Percentiles rank a stretch among this genome's conserved stretches.
phyloP scores from a whole-genome alignment of 2,329 filamentous ascomycete genomes.

The Cladobotryum mycophilum region DNA sequence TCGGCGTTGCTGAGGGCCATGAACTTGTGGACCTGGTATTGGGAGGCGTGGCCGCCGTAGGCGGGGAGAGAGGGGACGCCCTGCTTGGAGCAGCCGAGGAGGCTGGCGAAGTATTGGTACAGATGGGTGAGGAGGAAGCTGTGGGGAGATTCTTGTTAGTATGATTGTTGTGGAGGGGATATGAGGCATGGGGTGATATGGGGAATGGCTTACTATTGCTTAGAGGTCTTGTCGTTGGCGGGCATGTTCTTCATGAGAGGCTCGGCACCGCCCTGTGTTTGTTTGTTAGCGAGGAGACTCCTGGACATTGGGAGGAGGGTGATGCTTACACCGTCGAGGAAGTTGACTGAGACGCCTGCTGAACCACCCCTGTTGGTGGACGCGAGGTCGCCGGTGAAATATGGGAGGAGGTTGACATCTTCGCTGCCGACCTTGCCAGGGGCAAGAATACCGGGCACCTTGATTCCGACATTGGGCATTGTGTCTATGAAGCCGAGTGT shows the following conservation, averaged over 20 bases:
- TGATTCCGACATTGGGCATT: slow-evolving; percentile 44
- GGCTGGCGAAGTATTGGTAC: slow-evolving; percentile 54
- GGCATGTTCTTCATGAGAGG: slow-evolving; percentile 51
- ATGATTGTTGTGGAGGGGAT: neutral
- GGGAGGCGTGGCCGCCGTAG: slow-evolving; percentile 40
- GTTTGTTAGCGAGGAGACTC: too few species aligned
- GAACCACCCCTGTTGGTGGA: slow-evolving; percentile 46
- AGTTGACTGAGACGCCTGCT: slow-evolving; percentile 47
- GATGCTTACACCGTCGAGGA: slow-evolving; percentile 45
- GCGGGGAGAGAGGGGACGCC: slow-evolving; percentile 42
- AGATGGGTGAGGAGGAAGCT: slow-evolving; percentile 55
- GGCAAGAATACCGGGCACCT: slow-evolving; percentile 52
- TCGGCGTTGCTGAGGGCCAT: slow-evolving; percentile 49
- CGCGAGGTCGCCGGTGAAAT: slow-evolving; percentile 50
- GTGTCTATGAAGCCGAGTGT: slow-evolving; percentile 34
- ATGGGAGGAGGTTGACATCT: slow-evolving; percentile 51
- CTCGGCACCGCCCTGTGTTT: slow-evolving; percentile 36
- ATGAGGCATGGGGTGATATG: neutral
- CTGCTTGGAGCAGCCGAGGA: slow-evolving; percentile 50
- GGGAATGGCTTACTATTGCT: slow-evolving; percentile 46
- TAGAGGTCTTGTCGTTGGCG: slow-evolving; percentile 41
- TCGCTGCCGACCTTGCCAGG: slow-evolving; percentile 42
- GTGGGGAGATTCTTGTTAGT: neutral
- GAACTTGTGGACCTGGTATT: slow-evolving; percentile 53
- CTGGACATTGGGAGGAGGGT: too few species aligned